Evolutionary conservation across 1,139 yeast genomes (phyloP), one percentile per base, ranked within the genome.

Genomic region (Suhomyces atakaporum): DNA sequence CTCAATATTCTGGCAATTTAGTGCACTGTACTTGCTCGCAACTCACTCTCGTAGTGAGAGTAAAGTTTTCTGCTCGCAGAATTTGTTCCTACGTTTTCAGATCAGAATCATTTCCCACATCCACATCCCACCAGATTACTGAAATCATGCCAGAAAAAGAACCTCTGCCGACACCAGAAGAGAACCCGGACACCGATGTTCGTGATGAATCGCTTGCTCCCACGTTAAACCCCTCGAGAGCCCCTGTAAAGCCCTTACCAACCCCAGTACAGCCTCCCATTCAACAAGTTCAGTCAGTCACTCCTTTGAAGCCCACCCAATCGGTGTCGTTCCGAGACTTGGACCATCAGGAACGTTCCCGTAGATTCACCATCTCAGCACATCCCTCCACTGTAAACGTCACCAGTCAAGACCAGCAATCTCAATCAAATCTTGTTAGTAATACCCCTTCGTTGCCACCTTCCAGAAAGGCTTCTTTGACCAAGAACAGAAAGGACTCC

Each of bases 281-380:
- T 20, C 25, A 12, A 18, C 35, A 35, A 12, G 28, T 38, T 22
- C 43, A 39, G 11, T 37, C 42, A 25, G 44, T 35, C 26, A 22
- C 29, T 11, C 45, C 45, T 16, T 25, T 38, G 16, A 45, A 33
- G 18, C 34, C 45, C 35, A 36, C 41, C 28, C 59, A 51, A 35
- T 47, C 64, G 16, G 77, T 71, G 7, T 69, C 75, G 3, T 71
- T 71, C 43, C 57, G 64, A 24, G 71, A 67, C 33, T 48, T 59
- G 37, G 72, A 69, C 28, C 49, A 47, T 21, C 69, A 60, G 40
- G 77, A 71, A 33, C 56, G 69, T 28, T 53, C 69, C 14, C 50
- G 76, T 35, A 49, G 77, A 31, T 70, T 71, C 50, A 71, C 77
- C 9, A 71, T 71, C 15, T 60, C 71, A 7, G 71, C 77, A 2